Percentiles rank a stretch among this genome's conserved stretches.
These are phyloP conservation scores for Ceratocystis variospora DNA, from an alignment of 2,329 filamentous ascomycete species.

Conservation along the genomic window DNA sequence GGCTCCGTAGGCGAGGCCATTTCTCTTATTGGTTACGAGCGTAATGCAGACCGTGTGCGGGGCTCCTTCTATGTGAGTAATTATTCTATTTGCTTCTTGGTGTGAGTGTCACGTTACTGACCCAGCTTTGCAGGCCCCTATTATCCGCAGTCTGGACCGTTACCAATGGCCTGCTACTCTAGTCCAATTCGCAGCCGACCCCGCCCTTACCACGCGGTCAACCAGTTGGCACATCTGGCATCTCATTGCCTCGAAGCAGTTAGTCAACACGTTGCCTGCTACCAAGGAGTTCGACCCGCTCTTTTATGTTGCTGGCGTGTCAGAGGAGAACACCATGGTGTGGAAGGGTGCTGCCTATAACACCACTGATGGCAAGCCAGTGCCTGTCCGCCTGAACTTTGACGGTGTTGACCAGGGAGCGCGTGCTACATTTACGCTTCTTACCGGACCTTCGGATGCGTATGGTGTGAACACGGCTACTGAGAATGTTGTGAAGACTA, in stretches of 20 bases:
- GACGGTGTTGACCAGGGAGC: constrained; percentile 31
- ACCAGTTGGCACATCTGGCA: constrained; percentile 39
- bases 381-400: constrained; percentile 35
- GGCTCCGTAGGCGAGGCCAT: constrained; percentile 51
- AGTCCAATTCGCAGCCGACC: constrained; percentile 36
- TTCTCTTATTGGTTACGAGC: constrained; percentile 50
- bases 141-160: constrained; percentile 36
- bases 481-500: constrained; percentile 37
- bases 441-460: constrained; percentile 32
- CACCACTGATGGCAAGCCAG: constrained; percentile 31
- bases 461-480: constrained; percentile 33
- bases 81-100: neutral
- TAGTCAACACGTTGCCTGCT: constrained; percentile 35
- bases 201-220: constrained; percentile 35
- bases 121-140: constrained; percentile 28
- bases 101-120: neutral
- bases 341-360: constrained; percentile 43
- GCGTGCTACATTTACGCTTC: constrained; percentile 32
- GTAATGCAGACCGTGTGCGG: constrained; percentile 46
- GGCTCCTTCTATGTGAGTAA: constrained; percentile 34
- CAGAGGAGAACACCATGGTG: constrained; percentile 30
- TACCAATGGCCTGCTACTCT: constrained; percentile 41
- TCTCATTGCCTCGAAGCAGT: constrained; percentile 34
- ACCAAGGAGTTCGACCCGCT: constrained; percentile 32
- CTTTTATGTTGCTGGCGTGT: constrained; percentile 38